These are phyloP conservation scores for Pachysandra terminalis DNA, from an alignment of 164 flowering plant genomes.

Conservation along the genomic window DNA sequence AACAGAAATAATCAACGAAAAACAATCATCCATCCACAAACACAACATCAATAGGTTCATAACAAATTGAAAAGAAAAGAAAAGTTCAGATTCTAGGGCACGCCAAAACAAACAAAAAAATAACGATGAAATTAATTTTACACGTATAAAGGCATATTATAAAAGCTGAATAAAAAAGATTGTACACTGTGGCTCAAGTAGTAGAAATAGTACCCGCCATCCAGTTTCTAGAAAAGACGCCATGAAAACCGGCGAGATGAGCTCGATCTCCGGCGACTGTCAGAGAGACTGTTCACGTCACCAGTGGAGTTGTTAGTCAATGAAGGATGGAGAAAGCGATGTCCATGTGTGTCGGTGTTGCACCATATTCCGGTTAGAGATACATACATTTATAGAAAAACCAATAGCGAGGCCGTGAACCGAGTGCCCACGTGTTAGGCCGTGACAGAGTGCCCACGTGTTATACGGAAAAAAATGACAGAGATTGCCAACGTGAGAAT, in stretches of 20 bases:
- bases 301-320: neutral
- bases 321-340: neutral
- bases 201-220: constrained; percentile 2
- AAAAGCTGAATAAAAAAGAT: neutral
- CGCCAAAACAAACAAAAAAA: neutral
- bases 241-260: neutral
- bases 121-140: neutral
- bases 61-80: neutral
- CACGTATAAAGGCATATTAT: neutral
- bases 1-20: neutral
- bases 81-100: too few species aligned
- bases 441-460: constrained; percentile 3
- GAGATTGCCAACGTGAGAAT: too few species aligned
- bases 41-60: neutral
- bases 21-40: neutral
- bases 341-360: neutral
- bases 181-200: too few species aligned
- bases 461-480: too few species aligned
- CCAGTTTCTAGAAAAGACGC: constrained; percentile 1
- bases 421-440: too few species aligned
- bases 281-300: neutral
- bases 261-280: neutral
- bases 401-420: too few species aligned
- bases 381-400: too few species aligned
- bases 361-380: neutral